Evolutionary conservation across 2,329 filamentous ascomycete genomes (phyloP), one percentile per base, ranked within the genome.

Genomic region (Aspergillus thermomutatus): DNA sequence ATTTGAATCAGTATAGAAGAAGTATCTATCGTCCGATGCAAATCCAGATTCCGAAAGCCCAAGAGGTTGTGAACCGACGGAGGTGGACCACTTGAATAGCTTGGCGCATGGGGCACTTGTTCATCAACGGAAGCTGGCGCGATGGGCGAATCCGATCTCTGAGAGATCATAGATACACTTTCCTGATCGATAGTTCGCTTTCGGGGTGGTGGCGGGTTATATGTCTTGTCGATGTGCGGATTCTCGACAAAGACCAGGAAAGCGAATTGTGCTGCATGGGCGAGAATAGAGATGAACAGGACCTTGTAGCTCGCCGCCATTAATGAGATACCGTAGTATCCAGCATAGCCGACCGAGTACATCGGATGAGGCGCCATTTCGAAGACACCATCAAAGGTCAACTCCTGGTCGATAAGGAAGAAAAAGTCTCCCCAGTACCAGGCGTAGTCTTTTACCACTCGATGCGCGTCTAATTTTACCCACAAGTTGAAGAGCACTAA

Each of bases 401-500:
- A 82, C 71, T 96, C 91, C 77, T 97, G 92, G 76, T 99, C 94
- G 73, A 99, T 91, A 69, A 99, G 87, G 77, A 92, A 99, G 82
- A 97, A 99, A 78, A 97, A 97, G 76, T 99, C 94, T 60, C 94
- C 94, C 94, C 94, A 99, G 77, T 97, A 99, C 94, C 94, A 99
- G 27, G 94, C 94, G 78, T 92, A 99, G 76, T 99, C 94, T 76
- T 97, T 97, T 71, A 99, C 94, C 50, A 99, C 94, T 59, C 94
- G 85, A 75, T 99, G 94, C 21, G 94, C 94, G 75, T 99, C 94
- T 60, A 99, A 82, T 78, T 99, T 99, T 62, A 99, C 94, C 92
- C 94, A 97, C 23, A 97, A 82, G 74, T 97, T 99, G 83, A 99
- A 97, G 56, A 90, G 82, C 61, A 99, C 88, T 26, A 97, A 82